A percentile compares a stretch with the other conserved stretches of the same genome.
Evolutionary conservation across 75 land plant genomes (phyloP).

Genomic region (Larix kaempferi): DNA sequence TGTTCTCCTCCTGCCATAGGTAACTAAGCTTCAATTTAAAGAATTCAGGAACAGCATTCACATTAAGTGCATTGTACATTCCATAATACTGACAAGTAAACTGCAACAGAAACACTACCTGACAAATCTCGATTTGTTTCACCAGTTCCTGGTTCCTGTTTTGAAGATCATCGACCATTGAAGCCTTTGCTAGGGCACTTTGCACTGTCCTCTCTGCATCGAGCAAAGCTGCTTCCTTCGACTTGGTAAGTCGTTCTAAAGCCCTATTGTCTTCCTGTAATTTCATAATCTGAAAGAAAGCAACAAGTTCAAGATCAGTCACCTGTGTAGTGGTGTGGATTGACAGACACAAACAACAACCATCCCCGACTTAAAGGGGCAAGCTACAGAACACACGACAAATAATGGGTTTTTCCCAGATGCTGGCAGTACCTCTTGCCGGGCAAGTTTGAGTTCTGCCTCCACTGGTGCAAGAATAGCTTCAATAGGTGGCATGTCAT

Average conservation of each 20-base stretch:
- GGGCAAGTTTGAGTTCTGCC: slow-evolving; percentile 90
- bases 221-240: slow-evolving; percentile 94
- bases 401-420: not conserved
- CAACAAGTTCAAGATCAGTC: not conserved
- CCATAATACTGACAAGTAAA: not conserved
- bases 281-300: slow-evolving; percentile 59
- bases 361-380: not conserved
- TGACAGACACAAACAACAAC: not conserved
- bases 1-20: slow-evolving; percentile 88
- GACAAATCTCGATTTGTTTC: slow-evolving; percentile 97
- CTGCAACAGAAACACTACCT: slow-evolving; percentile 43
- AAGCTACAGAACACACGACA: slow-evolving; percentile 2
- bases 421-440: slow-evolving; percentile 69
- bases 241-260: slow-evolving; percentile 87
- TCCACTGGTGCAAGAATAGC: slow-evolving; percentile 94
- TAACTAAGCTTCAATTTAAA: not conserved
- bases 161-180: slow-evolving; percentile 93
- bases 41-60: not conserved
- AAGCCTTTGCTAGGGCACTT: slow-evolving; percentile 87
- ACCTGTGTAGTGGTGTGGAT: not conserved
- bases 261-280: slow-evolving; percentile 95
- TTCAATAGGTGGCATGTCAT: slow-evolving; percentile 96
- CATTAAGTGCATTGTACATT: not conserved
- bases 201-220: slow-evolving; percentile 95
- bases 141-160: slow-evolving; percentile 93